Base-by-base conservation (phyloP, 352 stramenopile species). In the Plasmopara halstedii region DNA sequence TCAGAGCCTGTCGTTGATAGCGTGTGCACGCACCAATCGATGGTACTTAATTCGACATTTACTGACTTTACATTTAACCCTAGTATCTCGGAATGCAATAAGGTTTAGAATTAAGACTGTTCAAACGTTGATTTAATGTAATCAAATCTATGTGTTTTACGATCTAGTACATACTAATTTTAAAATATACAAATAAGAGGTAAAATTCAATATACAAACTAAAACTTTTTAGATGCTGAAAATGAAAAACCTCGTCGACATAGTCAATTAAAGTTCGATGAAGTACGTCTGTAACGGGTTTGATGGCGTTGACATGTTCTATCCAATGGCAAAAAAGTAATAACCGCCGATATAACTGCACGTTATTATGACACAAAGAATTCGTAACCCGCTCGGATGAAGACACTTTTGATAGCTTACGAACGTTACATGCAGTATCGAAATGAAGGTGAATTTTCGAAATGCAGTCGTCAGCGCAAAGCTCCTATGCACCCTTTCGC, bases 21-120 rank as follows among this genome's bases (percentile, higher is more conserved):
- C 34, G 73, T 86, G 36, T 79, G 67, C 49, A 85, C 74, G 18
- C 68, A 76, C 23, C 74, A 86, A 50, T 86, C 72, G 13, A 62
- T 71, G 46, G 45, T 75, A 13, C 56, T 86, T 15, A 83, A 61
- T 42, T 61, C 56, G 27, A 83, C 71, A 11, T 88, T 88, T 41
- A 59, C 71, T 50, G 69, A 88, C 58, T 88, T 88, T 51, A 77
- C 76, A 8, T 88, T 88, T 49, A 70, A 88, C 44, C 73, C 76
- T 14, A 84, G 70, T 25, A 68, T 72, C 32, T 76, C 64, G 21
- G 52, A 59, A 20, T 78, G 62, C 38, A 46, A 54, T 64, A 53
- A 66, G 51, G 36, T 23, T 50, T 66, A 50, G 39, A 58, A 40
- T 39, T 49, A 50, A 56, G 49, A 41, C 41, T 31, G n/a, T 22